phyloP scores from a whole-genome alignment of 306 rosid species.

The Abrus precatorius region DNA sequence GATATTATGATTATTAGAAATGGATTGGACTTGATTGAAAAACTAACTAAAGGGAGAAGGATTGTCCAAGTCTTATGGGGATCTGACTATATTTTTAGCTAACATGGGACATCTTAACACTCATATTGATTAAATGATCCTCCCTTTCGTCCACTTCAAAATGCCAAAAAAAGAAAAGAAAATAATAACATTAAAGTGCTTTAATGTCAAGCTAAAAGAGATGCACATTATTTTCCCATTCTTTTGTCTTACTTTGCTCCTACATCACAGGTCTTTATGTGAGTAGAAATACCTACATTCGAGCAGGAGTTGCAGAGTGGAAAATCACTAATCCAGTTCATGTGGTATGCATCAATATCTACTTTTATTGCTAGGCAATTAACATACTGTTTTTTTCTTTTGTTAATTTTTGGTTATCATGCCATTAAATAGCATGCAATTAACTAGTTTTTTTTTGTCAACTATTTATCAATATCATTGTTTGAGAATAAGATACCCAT shows the following conservation, averaged over 20 bases:
- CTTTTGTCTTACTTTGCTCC: conserved; percentile 45
- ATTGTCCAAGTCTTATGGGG: not conserved
- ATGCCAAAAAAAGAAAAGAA: not conserved
- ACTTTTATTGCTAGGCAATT: conserved; percentile 11
- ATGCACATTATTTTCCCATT: conserved; percentile 9
- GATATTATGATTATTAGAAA: conserved; percentile 1
- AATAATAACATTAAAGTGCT: not conserved
- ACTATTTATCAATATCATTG: conserved; percentile 21
- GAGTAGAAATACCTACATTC: conserved; percentile 96
- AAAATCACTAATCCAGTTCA: conserved; percentile 90
- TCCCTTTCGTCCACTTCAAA: conserved; percentile 1
- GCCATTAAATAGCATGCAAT: conserved; percentile 29
- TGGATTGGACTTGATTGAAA: not conserved
- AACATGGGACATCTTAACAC: not conserved
- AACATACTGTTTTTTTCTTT: not conserved
- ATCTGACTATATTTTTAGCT: not conserved
- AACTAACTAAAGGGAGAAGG: not conserved
- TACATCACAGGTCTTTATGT: conserved; percentile 80
- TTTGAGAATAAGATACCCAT: conserved; percentile 42
- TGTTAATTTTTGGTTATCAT: not conserved
- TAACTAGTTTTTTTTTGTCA: conserved; percentile 28
- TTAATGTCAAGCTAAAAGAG: conserved; percentile 16
- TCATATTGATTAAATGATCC: conserved; percentile 9
- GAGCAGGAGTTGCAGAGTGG: conserved; percentile 95
- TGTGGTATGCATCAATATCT: conserved; percentile 65